A percentile compares a stretch with the other conserved stretches of the same genome.
These are phyloP conservation scores for Bombardia bombarda DNA, from an alignment of 495 filamentous ascomycete species.

Conservation along the genomic window DNA sequence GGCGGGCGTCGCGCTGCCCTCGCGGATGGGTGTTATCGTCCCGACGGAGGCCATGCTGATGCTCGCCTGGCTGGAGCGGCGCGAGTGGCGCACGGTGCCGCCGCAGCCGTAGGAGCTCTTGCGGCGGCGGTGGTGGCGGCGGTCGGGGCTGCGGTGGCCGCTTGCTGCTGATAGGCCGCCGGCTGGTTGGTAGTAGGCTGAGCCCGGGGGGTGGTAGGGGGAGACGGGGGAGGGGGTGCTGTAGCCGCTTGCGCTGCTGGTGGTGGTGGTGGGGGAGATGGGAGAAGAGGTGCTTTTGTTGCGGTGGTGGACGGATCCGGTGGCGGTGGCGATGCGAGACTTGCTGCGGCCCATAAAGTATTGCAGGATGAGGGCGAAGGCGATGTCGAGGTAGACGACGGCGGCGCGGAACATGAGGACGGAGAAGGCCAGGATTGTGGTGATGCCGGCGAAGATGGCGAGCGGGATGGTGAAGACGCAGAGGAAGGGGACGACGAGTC, in stretches of 20 bases:
- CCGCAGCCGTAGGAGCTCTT: conserved; percentile 28
- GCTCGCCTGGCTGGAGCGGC: conserved; percentile 25
- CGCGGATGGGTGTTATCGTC: conserved; percentile 25
- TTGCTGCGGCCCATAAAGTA: conserved; percentile 39
- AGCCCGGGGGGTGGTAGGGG: conserved; percentile 4
- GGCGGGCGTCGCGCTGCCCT: conserved; percentile 6
- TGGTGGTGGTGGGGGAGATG: not conserved
- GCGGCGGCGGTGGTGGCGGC: conserved; percentile 7
- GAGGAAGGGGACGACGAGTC: conserved; percentile 55
- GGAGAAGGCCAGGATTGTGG: conserved; percentile 56
- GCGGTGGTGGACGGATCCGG: not conserved
- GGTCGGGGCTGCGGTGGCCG: conserved; percentile 5
- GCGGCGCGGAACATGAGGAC: conserved; percentile 57
- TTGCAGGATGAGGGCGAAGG: conserved; percentile 47
- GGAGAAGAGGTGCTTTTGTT: conserved; percentile 1
- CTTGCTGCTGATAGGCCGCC: not conserved
- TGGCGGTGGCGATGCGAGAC: not conserved
- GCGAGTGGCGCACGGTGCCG: conserved; percentile 22
- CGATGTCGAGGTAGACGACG: conserved; percentile 64
- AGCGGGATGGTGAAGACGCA: conserved; percentile 61
- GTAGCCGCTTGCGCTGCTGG: conserved; percentile 4
- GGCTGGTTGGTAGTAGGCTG: not conserved
- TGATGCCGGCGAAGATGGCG: conserved; percentile 59
- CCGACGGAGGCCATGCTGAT: conserved; percentile 18
- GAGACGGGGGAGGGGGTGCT: conserved; percentile 11